Base-by-base conservation (phyloP, 805 yeast species). In the Ogataea populi-albae region DNA sequence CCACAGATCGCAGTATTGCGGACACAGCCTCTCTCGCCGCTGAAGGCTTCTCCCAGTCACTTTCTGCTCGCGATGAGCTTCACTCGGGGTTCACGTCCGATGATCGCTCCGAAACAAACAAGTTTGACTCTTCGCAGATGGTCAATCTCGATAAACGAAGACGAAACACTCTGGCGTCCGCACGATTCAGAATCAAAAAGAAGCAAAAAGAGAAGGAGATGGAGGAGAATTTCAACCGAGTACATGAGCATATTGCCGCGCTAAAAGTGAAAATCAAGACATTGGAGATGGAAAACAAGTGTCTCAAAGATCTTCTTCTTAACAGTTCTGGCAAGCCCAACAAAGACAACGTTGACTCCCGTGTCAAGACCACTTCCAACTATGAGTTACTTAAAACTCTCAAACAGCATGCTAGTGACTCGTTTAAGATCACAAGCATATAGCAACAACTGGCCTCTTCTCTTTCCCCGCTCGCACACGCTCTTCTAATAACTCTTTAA, bases 141-240 rank as follows among this genome's bases (percentile, higher is more conserved):
- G 23, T 22, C 10, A 34, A 23, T 25, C 34, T 28, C 7, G 81
- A 76, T 42, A 78, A 77, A 50, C 65, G 79, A 43, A 63, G 73
- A 38, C 63, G 82, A 43, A 78, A 77, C 52, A 76, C 85, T 2
- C 77, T 78, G 4, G 86, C 86, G 0, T 70, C 78, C 29, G 85
- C 85, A 0, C 59, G 83, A 34, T 79, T 79, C 57, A 59, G 86
- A 45, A 64, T 74, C 28, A 79, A 79, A 59, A 77, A 77, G 66
- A 78, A 77, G 53, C 50, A 70, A 43, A 75, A 67, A 52, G 82
- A 77, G 46, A 71, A 68, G 47, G 76, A 76, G 50, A 71, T 79
- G 79, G 80, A 75, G 46, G 61, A 60, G 29, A 67, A 61, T 29
- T 65, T 76, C 14, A 52, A 50, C 26, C 55, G 58, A 23, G 62